phyloP scores from a whole-genome alignment of 305 asterid species.

The Fraxinus dipetala region DNA sequence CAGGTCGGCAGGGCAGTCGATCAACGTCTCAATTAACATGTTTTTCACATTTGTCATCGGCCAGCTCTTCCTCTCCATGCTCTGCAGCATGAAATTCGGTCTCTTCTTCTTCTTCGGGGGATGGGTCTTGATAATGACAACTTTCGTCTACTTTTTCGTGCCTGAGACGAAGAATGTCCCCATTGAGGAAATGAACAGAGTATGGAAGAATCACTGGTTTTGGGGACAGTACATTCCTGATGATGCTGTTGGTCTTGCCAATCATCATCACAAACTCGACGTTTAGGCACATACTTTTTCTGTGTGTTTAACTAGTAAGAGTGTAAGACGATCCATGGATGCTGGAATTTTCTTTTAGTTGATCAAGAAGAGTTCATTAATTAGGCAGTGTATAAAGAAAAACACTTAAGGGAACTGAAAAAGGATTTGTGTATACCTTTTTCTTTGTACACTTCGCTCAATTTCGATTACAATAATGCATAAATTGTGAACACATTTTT shows the following conservation, averaged over 20 bases:
- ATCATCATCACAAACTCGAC: not conserved
- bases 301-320: not conserved
- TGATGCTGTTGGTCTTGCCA: conserved; percentile 45
- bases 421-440: not conserved
- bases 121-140: conserved; percentile 48
- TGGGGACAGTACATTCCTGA: conserved; percentile 49
- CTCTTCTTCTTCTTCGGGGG: conserved; percentile 51
- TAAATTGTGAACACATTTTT: not conserved
- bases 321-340: not conserved
- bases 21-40: conserved; percentile 57
- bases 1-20: conserved; percentile 56
- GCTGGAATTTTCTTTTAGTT: not conserved
- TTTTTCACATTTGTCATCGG: conserved; percentile 55
- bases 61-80: conserved; percentile 48
- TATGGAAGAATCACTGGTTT: conserved; percentile 58
- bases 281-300: not conserved
- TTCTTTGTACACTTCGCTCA: not conserved
- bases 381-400: not conserved
- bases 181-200: conserved; percentile 53
- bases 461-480: not conserved
- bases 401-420: not conserved
- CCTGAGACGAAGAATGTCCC: conserved; percentile 71
- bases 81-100: conserved; percentile 53
- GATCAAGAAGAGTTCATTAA: not conserved
- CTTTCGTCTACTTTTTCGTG: conserved; percentile 37